phyloP scores from a whole-genome alignment of 1,284 basidiomycete genomes.

The Athelia sp. region DNA sequence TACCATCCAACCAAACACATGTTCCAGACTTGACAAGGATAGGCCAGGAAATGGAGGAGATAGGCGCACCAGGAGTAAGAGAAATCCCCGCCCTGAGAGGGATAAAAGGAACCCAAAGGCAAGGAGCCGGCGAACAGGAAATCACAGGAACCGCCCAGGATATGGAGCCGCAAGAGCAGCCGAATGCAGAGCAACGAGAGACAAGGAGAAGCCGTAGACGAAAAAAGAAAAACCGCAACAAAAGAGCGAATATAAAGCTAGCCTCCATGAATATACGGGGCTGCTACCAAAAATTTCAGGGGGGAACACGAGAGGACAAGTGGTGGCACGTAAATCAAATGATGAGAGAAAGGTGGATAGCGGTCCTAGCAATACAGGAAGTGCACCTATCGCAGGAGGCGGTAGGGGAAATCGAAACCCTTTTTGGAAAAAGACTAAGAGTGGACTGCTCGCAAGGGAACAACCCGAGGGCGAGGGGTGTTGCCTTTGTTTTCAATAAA shows the following conservation, averaged over 20 bases:
- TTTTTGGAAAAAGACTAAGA: slow-evolving; percentile 7
- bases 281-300: neutral
- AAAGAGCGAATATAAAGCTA: neutral
- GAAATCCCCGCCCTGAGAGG: too few species aligned
- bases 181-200: too few species aligned
- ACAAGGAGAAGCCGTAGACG: too few species aligned
- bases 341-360: slow-evolving; percentile 15
- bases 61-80: too few species aligned
- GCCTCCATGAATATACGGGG: neutral
- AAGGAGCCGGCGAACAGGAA: too few species aligned
- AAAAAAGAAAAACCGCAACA: neutral
- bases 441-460: slow-evolving; percentile 11
- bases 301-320: slow-evolving; percentile 10
- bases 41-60: too few species aligned
- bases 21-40: too few species aligned
- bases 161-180: too few species aligned
- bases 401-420: slow-evolving; percentile 1
- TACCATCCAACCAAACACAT: too few species aligned
- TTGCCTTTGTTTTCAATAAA: slow-evolving; percentile 32
- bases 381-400: slow-evolving; percentile 17
- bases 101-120: too few species aligned
- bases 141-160: too few species aligned
- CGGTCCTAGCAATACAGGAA: slow-evolving; percentile 20
- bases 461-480: slow-evolving; percentile 14
- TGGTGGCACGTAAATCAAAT: slow-evolving; percentile 16